Base-by-base conservation (phyloP, 2,329 filamentous ascomycete genomes). In the Colletotrichum abscissum region DNA sequence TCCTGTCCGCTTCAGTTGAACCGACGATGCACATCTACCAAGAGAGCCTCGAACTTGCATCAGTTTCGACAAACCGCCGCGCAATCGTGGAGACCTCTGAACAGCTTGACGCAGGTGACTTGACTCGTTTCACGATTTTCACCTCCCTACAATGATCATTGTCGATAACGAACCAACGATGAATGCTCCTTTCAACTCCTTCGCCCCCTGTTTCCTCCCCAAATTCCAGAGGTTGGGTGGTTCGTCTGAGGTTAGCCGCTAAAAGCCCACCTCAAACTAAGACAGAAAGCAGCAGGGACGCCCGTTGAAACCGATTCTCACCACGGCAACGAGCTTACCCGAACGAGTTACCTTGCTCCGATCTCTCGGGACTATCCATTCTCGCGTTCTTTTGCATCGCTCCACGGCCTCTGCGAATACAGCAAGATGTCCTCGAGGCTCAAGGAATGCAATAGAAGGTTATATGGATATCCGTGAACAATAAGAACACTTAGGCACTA, bases 281-380 rank as follows among this genome's bases (percentile, higher is more conserved):
- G 55, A 9, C 54, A 52, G 54, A 55, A 71, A 56, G 33, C 30
- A 63, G 33, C 63, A 71, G 69, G 56, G 69, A 35, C 69, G 69
- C 49, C 69, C 63, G 69, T 72, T 63, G 49, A 63, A 67, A 64
- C 59, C 26, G 30, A 56, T 22, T 46, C 42, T 73, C 60, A 28
- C 58, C 70, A 58, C 30, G 33, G 66, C 60, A 64, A 57, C 63
- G 49, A 55, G 14, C 30, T 65, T 64, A 42, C 12, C 46, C 16
- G 42, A 70, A 69, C 14, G 60, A 59, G 70, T 70, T 70, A 73
- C 70, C 59, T 73, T 70, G 60, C 66, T 62, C 67, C 70, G 60
- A 73, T 69, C 59, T 64, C 35, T 64, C 66, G 70, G 66, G 33
- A 65, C 54, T 33, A 63, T 56, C 46, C 70, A 24, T 22, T 49